phyloP scores from a whole-genome alignment of 495 filamentous ascomycete genomes.

The Hyphodiscus hymeniophilus region DNA sequence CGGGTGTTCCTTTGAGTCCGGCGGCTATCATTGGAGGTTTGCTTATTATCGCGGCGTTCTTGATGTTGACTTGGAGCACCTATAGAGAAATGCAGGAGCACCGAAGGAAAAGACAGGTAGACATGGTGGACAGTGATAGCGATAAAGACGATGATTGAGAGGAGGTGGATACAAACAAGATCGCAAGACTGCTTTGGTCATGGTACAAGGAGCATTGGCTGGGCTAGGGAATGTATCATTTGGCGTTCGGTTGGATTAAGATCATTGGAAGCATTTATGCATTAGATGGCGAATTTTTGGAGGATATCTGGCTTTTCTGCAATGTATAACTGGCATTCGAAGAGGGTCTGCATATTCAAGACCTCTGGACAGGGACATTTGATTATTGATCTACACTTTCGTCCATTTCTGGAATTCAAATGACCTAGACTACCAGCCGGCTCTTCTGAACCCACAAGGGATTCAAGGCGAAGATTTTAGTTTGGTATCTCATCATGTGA shows the following conservation, averaged over 20 bases:
- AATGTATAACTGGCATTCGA: too few species aligned
- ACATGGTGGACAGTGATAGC: conserved; percentile 22
- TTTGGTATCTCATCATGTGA: too few species aligned
- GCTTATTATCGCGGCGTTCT: conserved; percentile 79
- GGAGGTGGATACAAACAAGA: not conserved
- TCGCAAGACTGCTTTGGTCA: not conserved
- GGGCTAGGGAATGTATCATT: not conserved
- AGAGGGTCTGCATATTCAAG: too few species aligned
- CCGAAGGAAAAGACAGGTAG: conserved; percentile 48
- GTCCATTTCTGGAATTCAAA: too few species aligned
- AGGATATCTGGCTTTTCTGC: too few species aligned
- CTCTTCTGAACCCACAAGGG: too few species aligned
- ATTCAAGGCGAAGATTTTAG: too few species aligned
- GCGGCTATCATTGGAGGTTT: conserved; percentile 76
- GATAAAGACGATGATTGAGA: conserved; percentile 18
- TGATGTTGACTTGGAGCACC: conserved; percentile 80
- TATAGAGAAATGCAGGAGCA: conserved; percentile 90
- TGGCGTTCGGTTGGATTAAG: not conserved
- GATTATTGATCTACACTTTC: too few species aligned
- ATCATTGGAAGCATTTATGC: too few species aligned
- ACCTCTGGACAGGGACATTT: too few species aligned
- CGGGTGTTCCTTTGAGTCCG: conserved; percentile 60
- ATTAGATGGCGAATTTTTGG: too few species aligned
- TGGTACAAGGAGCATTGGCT: not conserved
- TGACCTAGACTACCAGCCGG: too few species aligned